Evolutionary conservation across 805 yeast genomes (phyloP).

Genomic region (Ogataea philodendri): DNA sequence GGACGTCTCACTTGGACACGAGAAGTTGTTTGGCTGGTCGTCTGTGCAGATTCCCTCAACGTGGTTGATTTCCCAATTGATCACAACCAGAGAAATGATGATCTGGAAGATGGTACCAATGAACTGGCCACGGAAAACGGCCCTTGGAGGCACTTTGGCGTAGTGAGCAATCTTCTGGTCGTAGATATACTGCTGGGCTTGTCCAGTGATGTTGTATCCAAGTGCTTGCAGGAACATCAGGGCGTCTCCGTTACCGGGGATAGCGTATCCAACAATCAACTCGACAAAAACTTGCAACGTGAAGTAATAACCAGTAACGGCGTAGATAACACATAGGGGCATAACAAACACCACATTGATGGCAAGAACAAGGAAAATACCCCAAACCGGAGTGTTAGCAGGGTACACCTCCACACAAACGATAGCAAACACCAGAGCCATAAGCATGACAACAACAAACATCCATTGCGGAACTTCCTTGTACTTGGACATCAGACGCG

Average conservation of each 20-base stretch:
- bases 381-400: conserved; percentile 62
- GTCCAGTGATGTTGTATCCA: conserved; percentile 52
- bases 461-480: conserved; percentile 77
- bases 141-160: conserved; percentile 59
- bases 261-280: conserved; percentile 60
- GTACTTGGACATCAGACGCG: conserved; percentile 54
- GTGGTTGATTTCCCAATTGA: conserved; percentile 38
- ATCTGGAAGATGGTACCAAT: conserved; percentile 45
- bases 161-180: conserved; percentile 68
- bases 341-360: conserved; percentile 54
- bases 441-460: conserved; percentile 48
- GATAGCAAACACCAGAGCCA: conserved; percentile 43
- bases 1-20: conserved; percentile 42
- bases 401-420: conserved; percentile 41
- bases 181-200: conserved; percentile 51
- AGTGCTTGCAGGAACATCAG: conserved; percentile 61
- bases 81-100: conserved; percentile 41
- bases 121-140: conserved; percentile 53
- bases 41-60: conserved; percentile 42
- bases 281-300: conserved; percentile 64
- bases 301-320: conserved; percentile 58
- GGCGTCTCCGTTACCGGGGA: conserved; percentile 61
- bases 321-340: conserved; percentile 61
- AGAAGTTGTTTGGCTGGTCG: conserved; percentile 43
- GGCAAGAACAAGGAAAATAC: conserved; percentile 54